Conservation (phyloP, 2,329 filamentous ascomycete genomes). For the Aspergillus sclerotialis region DNA sequence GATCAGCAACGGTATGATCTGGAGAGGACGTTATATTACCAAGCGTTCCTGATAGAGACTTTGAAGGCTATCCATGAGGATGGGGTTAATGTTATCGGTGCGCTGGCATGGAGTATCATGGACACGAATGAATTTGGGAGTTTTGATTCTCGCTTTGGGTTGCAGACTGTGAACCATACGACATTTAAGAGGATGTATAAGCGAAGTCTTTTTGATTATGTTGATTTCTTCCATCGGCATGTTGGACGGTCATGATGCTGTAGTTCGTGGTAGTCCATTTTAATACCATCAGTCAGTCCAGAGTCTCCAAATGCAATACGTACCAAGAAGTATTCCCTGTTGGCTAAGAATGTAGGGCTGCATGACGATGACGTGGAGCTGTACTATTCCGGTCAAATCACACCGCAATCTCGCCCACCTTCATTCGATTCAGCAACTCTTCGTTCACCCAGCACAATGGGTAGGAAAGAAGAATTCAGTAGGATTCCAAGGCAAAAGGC, state of each 20-base stretch:
- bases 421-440: too few species aligned
- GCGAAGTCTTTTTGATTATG: slow-evolving; percentile 53
- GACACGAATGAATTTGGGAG: slow-evolving; percentile 54
- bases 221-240: slow-evolving; percentile 51
- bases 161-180: slow-evolving; percentile 51
- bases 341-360: too few species aligned
- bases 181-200: slow-evolving; percentile 47
- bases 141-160: slow-evolving; percentile 45
- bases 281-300: too few species aligned
- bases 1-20: slow-evolving; percentile 49
- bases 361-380: too few species aligned
- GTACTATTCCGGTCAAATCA: too few species aligned
- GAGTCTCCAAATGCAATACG: too few species aligned
- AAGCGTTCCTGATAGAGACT: slow-evolving; percentile 48
- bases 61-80: slow-evolving; percentile 52
- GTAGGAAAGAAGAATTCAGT: too few species aligned
- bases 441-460: too few species aligned
- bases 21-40: slow-evolving; percentile 49
- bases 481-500: slow-evolving; percentile 6
- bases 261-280: too few species aligned
- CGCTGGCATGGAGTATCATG: slow-evolving; percentile 47
- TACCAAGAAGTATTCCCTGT: too few species aligned
- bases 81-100: slow-evolving; percentile 48
- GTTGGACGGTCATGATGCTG: too few species aligned
- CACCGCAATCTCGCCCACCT: too few species aligned